These are phyloP conservation scores for Saitozyma sp. DNA, from an alignment of 768 basidiomycete genomes.

Conservation along the genomic window DNA sequence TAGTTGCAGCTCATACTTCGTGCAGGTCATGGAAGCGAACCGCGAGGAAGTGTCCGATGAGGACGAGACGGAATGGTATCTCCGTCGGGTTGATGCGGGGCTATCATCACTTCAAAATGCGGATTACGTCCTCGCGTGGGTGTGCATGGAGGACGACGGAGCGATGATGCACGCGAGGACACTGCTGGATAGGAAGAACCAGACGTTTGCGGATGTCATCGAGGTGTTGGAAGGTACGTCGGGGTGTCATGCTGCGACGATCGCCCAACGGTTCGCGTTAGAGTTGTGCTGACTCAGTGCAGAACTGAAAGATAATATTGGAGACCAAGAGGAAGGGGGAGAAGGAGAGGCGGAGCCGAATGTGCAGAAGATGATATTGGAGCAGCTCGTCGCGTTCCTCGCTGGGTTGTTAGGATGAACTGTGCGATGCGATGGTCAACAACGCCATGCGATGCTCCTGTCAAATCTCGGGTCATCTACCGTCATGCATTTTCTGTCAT, in stretches of 20 bases:
- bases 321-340: constrained; percentile 46
- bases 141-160: constrained; percentile 97
- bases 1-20: too few relatives aligned
- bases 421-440: neutral
- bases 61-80: constrained; percentile 75
- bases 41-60: constrained; percentile 64
- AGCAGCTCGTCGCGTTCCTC: constrained; percentile 25
- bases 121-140: constrained; percentile 93
- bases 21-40: constrained; percentile 61
- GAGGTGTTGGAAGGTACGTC: constrained; percentile 68
- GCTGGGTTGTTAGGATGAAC: neutral
- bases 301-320: constrained; percentile 40
- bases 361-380: constrained; percentile 48
- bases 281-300: constrained; percentile 21
- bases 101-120: constrained; percentile 84
- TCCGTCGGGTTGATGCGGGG: constrained; percentile 83
- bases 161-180: constrained; percentile 72
- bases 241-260: neutral
- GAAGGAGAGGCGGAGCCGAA: constrained; percentile 66
- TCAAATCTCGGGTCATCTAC: too few relatives aligned
- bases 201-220: constrained; percentile 70
- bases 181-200: constrained; percentile 73
- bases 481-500: too few relatives aligned
- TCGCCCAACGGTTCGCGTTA: constrained; percentile 59
- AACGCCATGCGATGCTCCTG: too few relatives aligned